phyloP scores from a whole-genome alignment of 2,329 filamentous ascomycete species.

The Pseudogymnoascus sp. region DNA sequence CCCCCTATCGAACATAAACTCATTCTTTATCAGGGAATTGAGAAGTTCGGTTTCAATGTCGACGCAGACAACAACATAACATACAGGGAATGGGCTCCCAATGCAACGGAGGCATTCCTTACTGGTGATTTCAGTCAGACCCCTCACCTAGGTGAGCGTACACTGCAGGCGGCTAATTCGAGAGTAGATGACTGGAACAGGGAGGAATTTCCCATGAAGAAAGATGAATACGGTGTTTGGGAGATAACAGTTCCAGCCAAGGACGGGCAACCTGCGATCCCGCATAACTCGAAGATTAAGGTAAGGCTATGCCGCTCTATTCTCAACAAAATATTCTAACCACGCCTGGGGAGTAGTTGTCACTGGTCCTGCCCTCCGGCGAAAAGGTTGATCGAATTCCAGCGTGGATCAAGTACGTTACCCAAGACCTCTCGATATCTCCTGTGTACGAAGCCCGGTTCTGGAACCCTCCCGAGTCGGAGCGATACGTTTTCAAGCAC shows the following conservation, averaged over 20 bases:
- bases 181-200: slow-evolving; percentile 73
- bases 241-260: slow-evolving; percentile 68
- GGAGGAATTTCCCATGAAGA: slow-evolving; percentile 77
- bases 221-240: slow-evolving; percentile 77
- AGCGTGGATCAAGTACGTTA: slow-evolving; percentile 96
- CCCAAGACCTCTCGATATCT: slow-evolving; percentile 82
- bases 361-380: slow-evolving; percentile 69
- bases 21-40: slow-evolving; percentile 55
- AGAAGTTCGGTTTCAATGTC: slow-evolving; percentile 80
- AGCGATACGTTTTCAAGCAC: slow-evolving; percentile 81
- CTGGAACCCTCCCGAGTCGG: slow-evolving; percentile 79
- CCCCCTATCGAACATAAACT: slow-evolving; percentile 10
- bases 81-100: slow-evolving; percentile 96
- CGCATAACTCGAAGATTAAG: slow-evolving; percentile 95
- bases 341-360: slow-evolving; percentile 49
- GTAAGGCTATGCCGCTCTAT: slow-evolving; percentile 35
- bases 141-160: slow-evolving; percentile 13
- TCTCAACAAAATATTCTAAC: slow-evolving; percentile 3
- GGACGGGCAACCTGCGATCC: slow-evolving; percentile 68
- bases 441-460: slow-evolving; percentile 91
- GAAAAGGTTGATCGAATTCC: slow-evolving; percentile 82
- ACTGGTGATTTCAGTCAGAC: slow-evolving; percentile 84
- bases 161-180: slow-evolving; percentile 15
- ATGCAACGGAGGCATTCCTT: slow-evolving; percentile 73
- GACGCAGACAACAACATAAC: slow-evolving; percentile 72